A percentile compares a stretch with the other conserved stretches of the same genome.
Evolutionary conservation across 2,329 filamentous ascomycete genomes (phyloP).

Genomic region (Cyphellophora attinorum): DNA sequence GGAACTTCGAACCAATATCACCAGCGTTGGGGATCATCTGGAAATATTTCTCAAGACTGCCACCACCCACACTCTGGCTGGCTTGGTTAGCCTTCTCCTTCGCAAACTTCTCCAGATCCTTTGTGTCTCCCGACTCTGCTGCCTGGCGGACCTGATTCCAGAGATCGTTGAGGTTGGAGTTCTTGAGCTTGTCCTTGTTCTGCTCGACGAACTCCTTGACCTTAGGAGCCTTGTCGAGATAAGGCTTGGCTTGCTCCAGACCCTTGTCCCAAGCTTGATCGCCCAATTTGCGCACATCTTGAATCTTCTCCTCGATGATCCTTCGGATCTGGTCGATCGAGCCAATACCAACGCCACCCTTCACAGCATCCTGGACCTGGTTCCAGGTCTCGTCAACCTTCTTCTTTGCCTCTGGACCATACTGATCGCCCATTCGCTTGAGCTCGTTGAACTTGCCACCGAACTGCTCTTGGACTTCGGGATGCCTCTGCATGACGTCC

Average conservation of each 20-base stretch:
- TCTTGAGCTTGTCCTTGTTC: conserved; percentile 58
- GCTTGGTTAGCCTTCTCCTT: conserved; percentile 49
- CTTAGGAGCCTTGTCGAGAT: conserved; percentile 67
- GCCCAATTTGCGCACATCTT: conserved; percentile 57
- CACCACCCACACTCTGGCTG: conserved; percentile 28
- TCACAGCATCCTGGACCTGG: conserved; percentile 55
- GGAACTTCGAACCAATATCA: conserved; percentile 56
- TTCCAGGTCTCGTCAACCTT: conserved; percentile 62
- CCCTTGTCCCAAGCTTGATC: conserved; percentile 66
- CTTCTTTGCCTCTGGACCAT: conserved; percentile 69
- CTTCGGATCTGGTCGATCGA: conserved; percentile 47
- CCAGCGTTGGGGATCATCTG: conserved; percentile 55
- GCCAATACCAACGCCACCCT: conserved; percentile 47
- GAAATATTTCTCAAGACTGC: conserved; percentile 52
- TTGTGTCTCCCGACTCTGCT: conserved; percentile 79
- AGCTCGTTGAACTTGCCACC: conserved; percentile 59
- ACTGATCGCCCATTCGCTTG: conserved; percentile 58
- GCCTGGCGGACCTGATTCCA: conserved; percentile 53
- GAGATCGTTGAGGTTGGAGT: conserved; percentile 55
- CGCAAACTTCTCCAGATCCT: conserved; percentile 68
- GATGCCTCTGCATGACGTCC: conserved; percentile 65
- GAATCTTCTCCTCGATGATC: conserved; percentile 59
- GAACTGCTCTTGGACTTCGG: conserved; percentile 61
- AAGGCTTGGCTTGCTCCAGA: conserved; percentile 60
- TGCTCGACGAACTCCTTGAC: conserved; percentile 63